Base-by-base conservation (phyloP, 148 eudicot genomes). In the Cornus suecica region DNA sequence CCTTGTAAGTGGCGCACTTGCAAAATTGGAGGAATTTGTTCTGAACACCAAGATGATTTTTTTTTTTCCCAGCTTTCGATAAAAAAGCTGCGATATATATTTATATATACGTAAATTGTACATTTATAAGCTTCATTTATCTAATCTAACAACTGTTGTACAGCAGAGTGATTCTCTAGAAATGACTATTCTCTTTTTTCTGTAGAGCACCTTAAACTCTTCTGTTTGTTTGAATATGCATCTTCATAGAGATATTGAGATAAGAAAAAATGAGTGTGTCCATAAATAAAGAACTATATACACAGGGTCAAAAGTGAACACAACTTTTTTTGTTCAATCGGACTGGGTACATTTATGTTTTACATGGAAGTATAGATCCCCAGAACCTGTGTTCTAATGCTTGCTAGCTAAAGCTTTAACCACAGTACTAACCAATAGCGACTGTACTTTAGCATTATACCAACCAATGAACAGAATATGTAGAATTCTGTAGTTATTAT, bases 1-100 rank as follows among this genome's bases (percentile, higher is more conserved):
- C 56, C 89, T 95, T 80, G 99, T 95, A 85, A 89, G 97, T 88
- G 79, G 68, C 15, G 14, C 62, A 81, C 8, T 37, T 78, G 63
- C 28, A 37, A 54, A 68, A 58, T 69, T 24, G 42, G n/a, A 26
- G 10, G 23, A 18, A 0, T 28, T 41, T 66, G 22, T 70, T 61
- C 23, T 45, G 10, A 18, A 68, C 71, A 42, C 20, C 23, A 68
- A 52, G 29, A 52, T 71, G 58, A n/a, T 24, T 26, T 56, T 23
- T n/a, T n/a, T 66, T 65, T 52, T 30, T 70, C 5, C 45, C 32
- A 16, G 76, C 31, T 34, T 37, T 72, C 23, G 22, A 20, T 5
- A 16, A 18, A 75, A 80, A 27, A 32, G n/a, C 54, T 65, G 41
- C 25, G 26, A 20, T 62, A 15, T 63, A 24, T 61, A 15, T 41